Evolutionary conservation across 225 moss, liverwort and hornwort genomes (phyloP), one percentile per base, ranked within the genome.

Genomic region (Bryoerythrophyllum caledonicum): DNA sequence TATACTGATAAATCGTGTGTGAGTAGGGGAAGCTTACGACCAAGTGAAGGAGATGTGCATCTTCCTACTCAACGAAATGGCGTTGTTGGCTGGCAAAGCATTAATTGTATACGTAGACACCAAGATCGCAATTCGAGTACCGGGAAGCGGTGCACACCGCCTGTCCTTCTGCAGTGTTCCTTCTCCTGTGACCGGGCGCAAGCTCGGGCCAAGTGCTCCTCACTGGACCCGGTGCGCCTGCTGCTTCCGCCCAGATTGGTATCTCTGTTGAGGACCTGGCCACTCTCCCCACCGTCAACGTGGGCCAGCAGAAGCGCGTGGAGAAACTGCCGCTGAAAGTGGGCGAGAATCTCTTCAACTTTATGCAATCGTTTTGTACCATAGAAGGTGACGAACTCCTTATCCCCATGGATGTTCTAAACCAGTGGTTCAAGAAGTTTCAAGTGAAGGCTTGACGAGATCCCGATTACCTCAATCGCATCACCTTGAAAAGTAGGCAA

Each of bases 381-480:
- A 74, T 94, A 34, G 89, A 96, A 84, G 91, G 96, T 65, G 91
- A 96, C 77, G 92, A 94, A 79, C 68, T 96, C 7, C 85, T 94
- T n/a, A 92, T 96, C 65, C 88, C 96, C 7, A 92, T 94, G 96
- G 92, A 94, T 37, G 91, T 92, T 62, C 80, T 96, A 65, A 94
- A 96, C 71, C 90, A 92, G 71, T 96, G 94, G 92, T 96, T 96
- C 83, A 96, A 96, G 80, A 92, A 96, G 76, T 96, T 96, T 26
- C 96, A 96, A 79, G 90, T 94, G 60, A 94, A 90, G 62, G 94
- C 94, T 11, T 91, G 86, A 72, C 60, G 91, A 73, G 91, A 96
- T 43, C 92, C 90, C 10, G 91, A 94, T 48, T 96, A 94, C 72
- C 82, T 96, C 23, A 92, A 92, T 52, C 89, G 92, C 58, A 94